Percentiles rank a stretch among this genome's conserved stretches.
phyloP scores from a whole-genome alignment of 371 early-diverging fungal species.

The Apophysomyces elegans region DNA sequence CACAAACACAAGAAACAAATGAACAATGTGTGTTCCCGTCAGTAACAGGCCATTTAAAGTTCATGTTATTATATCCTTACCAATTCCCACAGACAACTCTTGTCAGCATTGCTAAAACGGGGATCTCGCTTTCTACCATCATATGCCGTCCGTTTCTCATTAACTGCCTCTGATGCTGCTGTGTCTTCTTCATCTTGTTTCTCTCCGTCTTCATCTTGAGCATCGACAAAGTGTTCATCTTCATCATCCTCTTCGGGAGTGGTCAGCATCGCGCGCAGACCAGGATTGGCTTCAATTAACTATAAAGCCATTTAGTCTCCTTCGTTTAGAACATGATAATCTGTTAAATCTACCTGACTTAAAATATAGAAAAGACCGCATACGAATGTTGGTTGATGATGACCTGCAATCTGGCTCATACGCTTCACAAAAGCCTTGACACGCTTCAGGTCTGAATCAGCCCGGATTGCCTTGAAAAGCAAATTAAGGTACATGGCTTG shows the following conservation, averaged over 20 bases:
- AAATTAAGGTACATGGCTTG: slow-evolving; percentile 94
- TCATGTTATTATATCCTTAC: slow-evolving; percentile 39
- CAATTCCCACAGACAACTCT: slow-evolving; percentile 91
- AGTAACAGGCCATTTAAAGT: slow-evolving; percentile 8
- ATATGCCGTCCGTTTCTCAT: slow-evolving; percentile 51
- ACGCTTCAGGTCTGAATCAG: slow-evolving; percentile 72
- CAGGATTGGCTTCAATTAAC: slow-evolving; percentile 49
- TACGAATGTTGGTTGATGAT: slow-evolving; percentile 82
- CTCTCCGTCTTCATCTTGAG: slow-evolving; percentile 50
- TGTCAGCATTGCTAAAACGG: slow-evolving; percentile 78
- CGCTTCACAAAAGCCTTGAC: slow-evolving; percentile 90
- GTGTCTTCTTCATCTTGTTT: slow-evolving; percentile 21
- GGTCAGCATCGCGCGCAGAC: slow-evolving; percentile 63
- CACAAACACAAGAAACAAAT: slow-evolving; percentile 4
- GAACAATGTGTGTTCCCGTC: neutral
- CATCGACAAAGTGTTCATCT: slow-evolving; percentile 59
- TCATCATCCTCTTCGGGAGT: slow-evolving; percentile 76
- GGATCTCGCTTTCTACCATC: slow-evolving; percentile 92
- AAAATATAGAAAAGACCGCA: slow-evolving; percentile 86
- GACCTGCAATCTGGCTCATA: slow-evolving; percentile 78
- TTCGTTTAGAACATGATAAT: neutral
- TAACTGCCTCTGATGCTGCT: neutral
- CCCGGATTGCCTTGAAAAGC: slow-evolving; percentile 81
- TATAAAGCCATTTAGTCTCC: slow-evolving; percentile 13
- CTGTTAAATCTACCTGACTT: slow-evolving; percentile 62